These are phyloP conservation scores for Fusarium chlamydosporum DNA, from an alignment of 2,329 filamentous ascomycete species.

Conservation along the genomic window DNA sequence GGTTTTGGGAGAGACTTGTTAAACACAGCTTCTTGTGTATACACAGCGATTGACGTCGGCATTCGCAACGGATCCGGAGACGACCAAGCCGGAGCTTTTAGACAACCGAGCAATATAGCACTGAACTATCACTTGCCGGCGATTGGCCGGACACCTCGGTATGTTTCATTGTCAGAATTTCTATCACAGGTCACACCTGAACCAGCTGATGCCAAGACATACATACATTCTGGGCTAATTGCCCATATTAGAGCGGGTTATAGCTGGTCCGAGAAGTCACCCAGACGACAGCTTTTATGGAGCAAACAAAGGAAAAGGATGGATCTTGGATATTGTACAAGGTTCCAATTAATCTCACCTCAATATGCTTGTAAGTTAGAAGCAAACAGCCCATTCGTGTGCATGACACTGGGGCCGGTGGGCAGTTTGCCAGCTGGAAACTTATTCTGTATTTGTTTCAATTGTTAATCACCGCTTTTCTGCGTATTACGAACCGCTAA, in stretches of 20 bases:
- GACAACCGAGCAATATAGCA: neutral
- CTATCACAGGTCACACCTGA: neutral
- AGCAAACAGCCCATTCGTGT: neutral
- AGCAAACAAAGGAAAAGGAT: constrained; percentile 2
- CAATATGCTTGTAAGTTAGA: neutral
- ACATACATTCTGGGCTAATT: neutral
- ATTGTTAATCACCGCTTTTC: too few relatives aligned
- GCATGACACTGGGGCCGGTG: fast-evolving
- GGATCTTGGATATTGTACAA: neutral
- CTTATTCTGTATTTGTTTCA: too few relatives aligned
- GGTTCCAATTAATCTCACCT: neutral
- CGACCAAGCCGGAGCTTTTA: neutral
- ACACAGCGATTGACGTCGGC: too few relatives aligned
- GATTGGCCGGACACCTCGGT: neutral
- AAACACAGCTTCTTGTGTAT: too few relatives aligned
- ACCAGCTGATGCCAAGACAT: neutral
- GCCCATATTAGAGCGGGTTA: neutral
- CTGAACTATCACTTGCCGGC: neutral
- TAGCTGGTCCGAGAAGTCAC: neutral
- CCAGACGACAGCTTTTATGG: neutral
- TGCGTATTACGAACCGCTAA: too few relatives aligned
- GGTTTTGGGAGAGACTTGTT: too few relatives aligned
- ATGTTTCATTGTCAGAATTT: neutral
- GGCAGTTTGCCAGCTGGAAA: fast-evolving
- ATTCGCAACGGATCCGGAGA: neutral